Base-by-base conservation (phyloP, 192 early-diverging fungal genomes). In the Dissophora globulifera region DNA sequence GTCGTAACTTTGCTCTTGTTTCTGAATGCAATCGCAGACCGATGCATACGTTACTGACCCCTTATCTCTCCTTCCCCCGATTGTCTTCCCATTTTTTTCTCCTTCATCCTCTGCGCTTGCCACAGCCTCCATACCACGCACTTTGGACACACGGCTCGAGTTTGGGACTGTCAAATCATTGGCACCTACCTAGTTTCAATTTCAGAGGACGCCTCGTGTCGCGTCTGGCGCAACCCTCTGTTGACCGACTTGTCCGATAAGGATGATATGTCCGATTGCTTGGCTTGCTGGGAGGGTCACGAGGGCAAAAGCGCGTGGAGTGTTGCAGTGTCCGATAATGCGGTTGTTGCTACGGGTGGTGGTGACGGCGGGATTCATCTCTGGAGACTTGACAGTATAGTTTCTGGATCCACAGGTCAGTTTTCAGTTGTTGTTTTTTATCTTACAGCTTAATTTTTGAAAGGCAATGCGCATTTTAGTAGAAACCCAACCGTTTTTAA, bases 261-360 rank as follows among this genome's bases (percentile, higher is more conserved):
- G 4, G 69, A 81, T 8, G 83, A 74, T 12, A 49, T 60, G 33
- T 76, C 59, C 17, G 69, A 79, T 27, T 90, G 90, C 43, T 50
- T 92, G 33, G 89, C 88, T 10, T 88, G 86, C 46, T 94, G 90
- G 90, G 89, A 91, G 72, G 92, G 91, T 4, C 94, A 94, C 70
- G 85, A 83, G 23, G 86, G 86, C 20, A 94, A 92, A 67, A 93
- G 91, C 60, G 86, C 93, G 4, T 96, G 94, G 94, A 84, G 91
- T 27, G 72, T 93, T 15, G 93, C 92, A 2, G 79, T 92, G 0
- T 76, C 72, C 10, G 63, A 62, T 27, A 50, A 76, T 57, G 72
- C 63, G 5, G 72, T 76, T 13, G 58, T 76, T 11, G 92, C 87
- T 5, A 90, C 91, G 6, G 94, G 94, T 20, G 94, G 93, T 0